Evolutionary conservation across 2,329 filamentous ascomycete species (phyloP), one percentile per base, ranked within the genome.

Genomic region (Pseudocercospora eumusae): DNA sequence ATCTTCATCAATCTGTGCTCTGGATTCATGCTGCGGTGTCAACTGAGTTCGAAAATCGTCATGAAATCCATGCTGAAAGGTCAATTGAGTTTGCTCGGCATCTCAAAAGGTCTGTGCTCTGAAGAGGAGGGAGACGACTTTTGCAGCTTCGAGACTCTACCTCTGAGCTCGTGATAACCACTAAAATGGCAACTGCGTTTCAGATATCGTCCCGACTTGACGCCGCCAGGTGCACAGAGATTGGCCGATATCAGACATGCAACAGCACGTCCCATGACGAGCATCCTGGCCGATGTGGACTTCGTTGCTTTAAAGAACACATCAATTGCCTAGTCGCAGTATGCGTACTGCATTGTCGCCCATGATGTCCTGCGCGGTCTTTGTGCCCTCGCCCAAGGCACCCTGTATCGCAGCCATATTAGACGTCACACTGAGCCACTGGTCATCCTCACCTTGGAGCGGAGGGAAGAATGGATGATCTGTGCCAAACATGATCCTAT

Each of bases 401-500:
- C 76, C 78, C 15, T 78, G 74, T n/a, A 88, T 85, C 5, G 86
- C 85, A 5, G 78, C 69, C 64, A 81, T 82, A 66, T 86, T 87
- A 40, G 80, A 80, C 57, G 78, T 84, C 3, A 91, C 88, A 71
- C 88, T 91, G 70, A 87, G 82, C 88, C 89, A 92, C 69, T 87
- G 83, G 66, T 84, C 81, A 61, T 86, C 85, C 55, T 87, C 85
- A 36, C 78, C 80, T 31, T 81, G 82, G 18, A 92, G 76, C 0
- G 90, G 90, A n/a, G 90, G 90, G 75, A 93, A 93, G 78, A 93
- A 93, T 0, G 90, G 90, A 74, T 93, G 89, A 73, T 93, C 90
- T 0, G 90, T 93, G 25, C 90, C 81, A 77, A 68, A 68, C 65
- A 65, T 64, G n/a, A 66, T 53, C 36, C 64, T 62, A 36, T 40